These are phyloP conservation scores for Quillaja saponaria DNA, from an alignment of 306 rosid species.

Conservation along the genomic window DNA sequence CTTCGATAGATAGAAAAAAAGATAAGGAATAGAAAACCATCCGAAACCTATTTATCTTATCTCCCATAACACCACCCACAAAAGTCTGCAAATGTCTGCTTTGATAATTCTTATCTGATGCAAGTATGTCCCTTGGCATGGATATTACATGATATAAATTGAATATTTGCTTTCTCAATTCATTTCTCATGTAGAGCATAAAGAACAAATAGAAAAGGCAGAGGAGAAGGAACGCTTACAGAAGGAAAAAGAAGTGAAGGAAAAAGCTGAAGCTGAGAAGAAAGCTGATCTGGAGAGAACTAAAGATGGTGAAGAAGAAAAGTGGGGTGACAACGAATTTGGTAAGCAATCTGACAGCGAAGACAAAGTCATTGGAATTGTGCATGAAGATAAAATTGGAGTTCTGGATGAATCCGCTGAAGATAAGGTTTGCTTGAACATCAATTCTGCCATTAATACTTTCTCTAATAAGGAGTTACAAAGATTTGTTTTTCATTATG, in stretches of 20 bases:
- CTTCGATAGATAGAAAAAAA: too few relatives aligned
- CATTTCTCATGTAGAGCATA: constrained; percentile 62
- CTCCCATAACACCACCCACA: too few relatives aligned
- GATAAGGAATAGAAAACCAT: too few relatives aligned
- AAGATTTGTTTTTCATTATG: constrained; percentile 22
- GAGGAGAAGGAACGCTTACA: constrained; percentile 82
- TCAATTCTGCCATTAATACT: constrained; percentile 22
- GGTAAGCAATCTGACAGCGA: constrained; percentile 40
- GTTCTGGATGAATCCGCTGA: constrained; percentile 40
- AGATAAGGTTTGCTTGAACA: constrained; percentile 54
- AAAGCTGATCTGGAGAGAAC: constrained; percentile 40
- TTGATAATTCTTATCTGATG: too few relatives aligned
- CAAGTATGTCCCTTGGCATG: neutral
- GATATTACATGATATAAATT: neutral
- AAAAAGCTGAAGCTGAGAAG: constrained; percentile 63
- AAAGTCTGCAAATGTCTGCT: too few relatives aligned
- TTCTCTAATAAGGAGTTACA: constrained; percentile 16
- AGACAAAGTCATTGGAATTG: constrained; percentile 40
- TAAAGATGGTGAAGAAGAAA: constrained; percentile 40
- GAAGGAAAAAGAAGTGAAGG: constrained; percentile 65
- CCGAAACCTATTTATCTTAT: too few relatives aligned
- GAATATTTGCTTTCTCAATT: neutral
- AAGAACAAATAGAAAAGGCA: constrained; percentile 89
- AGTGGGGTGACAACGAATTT: constrained; percentile 36
- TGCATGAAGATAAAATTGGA: constrained; percentile 43